Percentiles rank a stretch among this genome's conserved stretches.
Evolutionary conservation across 495 filamentous ascomycete genomes (phyloP).

Genomic region (Acidiella bohemica): DNA sequence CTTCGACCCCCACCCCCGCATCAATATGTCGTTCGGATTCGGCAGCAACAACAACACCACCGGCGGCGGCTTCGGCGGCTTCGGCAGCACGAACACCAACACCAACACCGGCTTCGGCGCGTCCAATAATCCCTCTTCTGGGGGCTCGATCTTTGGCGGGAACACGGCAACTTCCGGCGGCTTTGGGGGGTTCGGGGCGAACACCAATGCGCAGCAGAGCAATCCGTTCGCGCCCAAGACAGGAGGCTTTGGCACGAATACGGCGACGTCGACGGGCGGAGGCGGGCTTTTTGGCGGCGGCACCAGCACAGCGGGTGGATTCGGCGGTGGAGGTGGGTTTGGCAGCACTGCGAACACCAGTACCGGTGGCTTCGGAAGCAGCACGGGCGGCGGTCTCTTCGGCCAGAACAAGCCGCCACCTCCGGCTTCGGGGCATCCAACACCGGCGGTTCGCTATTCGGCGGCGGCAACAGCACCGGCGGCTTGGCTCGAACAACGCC

Average conservation of each 20-base stretch:
- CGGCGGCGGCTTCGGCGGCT: slow-evolving; percentile 21
- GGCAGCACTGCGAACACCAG: no score
- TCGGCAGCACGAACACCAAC: slow-evolving; percentile 39
- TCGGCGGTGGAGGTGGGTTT: no score
- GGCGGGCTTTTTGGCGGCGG: slow-evolving; percentile 39
- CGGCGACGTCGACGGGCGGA: slow-evolving; percentile 26
- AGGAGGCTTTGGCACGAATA: slow-evolving; percentile 14
- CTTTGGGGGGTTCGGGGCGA: slow-evolving; percentile 16
- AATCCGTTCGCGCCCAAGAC: slow-evolving; percentile 25
- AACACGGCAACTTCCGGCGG: slow-evolving; percentile 13
- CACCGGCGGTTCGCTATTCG: slow-evolving; percentile 24
- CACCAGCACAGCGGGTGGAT: slow-evolving; percentile 29
- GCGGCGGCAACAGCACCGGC: slow-evolving; percentile 30
- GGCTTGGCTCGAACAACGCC: slow-evolving; percentile 35
- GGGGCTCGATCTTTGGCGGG: slow-evolving; percentile 16
- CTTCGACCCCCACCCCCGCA: slow-evolving; percentile 23
- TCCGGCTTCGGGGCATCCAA: slow-evolving; percentile 32
- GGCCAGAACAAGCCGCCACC: no score
- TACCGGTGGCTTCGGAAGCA: slow-evolving; percentile 39
- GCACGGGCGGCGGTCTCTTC: no score
- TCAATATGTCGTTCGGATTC: slow-evolving; percentile 34
- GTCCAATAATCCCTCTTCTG: slow-evolving; percentile 33
- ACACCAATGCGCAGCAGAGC: slow-evolving; percentile 23
- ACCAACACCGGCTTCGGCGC: slow-evolving; percentile 40
- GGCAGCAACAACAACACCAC: slow-evolving; percentile 23